These are phyloP conservation scores for Acacia melanoxylon DNA, from an alignment of 306 rosid species.

Conservation along the genomic window DNA sequence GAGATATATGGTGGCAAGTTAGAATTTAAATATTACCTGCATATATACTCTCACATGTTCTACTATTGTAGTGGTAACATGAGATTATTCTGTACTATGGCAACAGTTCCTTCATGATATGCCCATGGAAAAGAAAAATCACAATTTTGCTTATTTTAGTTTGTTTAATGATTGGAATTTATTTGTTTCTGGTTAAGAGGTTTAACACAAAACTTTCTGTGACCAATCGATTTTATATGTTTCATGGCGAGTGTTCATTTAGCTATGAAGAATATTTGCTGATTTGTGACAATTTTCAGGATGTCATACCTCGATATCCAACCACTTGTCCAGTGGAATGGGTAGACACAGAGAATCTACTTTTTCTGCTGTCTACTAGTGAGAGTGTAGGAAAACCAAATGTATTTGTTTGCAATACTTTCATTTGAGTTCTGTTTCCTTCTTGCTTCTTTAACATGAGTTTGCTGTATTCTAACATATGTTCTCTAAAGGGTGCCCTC, in stretches of 20 bases:
- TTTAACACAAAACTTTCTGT: constrained; percentile 13
- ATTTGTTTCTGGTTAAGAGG: constrained; percentile 23
- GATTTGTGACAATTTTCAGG: constrained; percentile 51
- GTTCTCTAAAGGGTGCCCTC: constrained; percentile 73
- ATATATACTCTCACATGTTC: constrained; percentile 3
- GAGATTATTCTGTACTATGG: constrained; percentile 14
- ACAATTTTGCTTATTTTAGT: background rate
- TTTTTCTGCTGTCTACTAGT: constrained; percentile 93
- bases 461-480: constrained; percentile 25
- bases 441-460: constrained; percentile 17
- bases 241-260: constrained; percentile 20
- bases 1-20: too few species aligned
- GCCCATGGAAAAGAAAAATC: constrained; percentile 5
- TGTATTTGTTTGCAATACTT: constrained; percentile 47
- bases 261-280: constrained; percentile 25
- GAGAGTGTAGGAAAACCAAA: constrained; percentile 98
- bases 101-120: constrained; percentile 10
- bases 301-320: constrained; percentile 69
- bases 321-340: constrained; percentile 87
- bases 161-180: constrained; percentile 6
- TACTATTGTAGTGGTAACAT: constrained; percentile 7
- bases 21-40: too few species aligned
- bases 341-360: constrained; percentile 98
- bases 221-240: constrained; percentile 19
- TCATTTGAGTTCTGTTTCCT: background rate